Evolutionary conservation across 139 green algal genomes (phyloP).

Genomic region (Chlorella sp.): DNA sequence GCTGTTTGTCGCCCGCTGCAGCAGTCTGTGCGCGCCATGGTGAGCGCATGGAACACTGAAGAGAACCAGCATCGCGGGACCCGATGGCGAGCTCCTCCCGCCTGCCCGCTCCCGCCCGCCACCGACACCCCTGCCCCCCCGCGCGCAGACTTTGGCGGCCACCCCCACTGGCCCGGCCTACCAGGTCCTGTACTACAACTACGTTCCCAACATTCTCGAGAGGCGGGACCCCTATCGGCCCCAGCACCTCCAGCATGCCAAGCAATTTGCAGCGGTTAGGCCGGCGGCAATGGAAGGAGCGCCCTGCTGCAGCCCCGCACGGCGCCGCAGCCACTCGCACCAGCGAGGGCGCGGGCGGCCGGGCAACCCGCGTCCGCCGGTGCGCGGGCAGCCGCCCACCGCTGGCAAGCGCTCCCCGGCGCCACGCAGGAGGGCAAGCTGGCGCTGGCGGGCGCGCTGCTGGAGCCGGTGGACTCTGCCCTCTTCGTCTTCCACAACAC

Average conservation of each 20-base stretch:
- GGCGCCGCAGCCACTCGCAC: too few species aligned
- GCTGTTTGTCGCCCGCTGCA: not conserved
- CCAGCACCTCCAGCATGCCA: conserved; percentile 59
- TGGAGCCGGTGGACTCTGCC: conserved; percentile 64
- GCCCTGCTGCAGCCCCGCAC: not conserved
- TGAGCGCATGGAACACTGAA: too few species aligned
- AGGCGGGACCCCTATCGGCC: conserved; percentile 72
- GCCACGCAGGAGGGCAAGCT: conserved; percentile 59
- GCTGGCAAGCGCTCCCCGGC: too few species aligned
- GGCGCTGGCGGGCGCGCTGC: conserved; percentile 66
- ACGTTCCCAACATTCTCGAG: conserved; percentile 78
- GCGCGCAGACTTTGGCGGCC: too few species aligned
- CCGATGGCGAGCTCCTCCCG: too few species aligned
- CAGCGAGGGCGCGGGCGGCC: too few species aligned
- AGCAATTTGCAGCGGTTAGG: conserved; percentile 15
- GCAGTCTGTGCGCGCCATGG: conserved; percentile 7
- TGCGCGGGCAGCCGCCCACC: not conserved
- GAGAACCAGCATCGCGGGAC: too few species aligned
- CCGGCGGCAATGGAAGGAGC: not conserved
- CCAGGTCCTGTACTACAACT: conserved; percentile 56
- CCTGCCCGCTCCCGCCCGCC: too few species aligned
- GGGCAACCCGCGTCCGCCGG: too few species aligned
- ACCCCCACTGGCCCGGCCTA: too few species aligned
- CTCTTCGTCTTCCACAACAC: conserved; percentile 64
- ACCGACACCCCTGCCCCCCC: too few species aligned